These are phyloP conservation scores for Boletales sp. DNA, from an alignment of 768 basidiomycete genomes.

Conservation along the genomic window DNA sequence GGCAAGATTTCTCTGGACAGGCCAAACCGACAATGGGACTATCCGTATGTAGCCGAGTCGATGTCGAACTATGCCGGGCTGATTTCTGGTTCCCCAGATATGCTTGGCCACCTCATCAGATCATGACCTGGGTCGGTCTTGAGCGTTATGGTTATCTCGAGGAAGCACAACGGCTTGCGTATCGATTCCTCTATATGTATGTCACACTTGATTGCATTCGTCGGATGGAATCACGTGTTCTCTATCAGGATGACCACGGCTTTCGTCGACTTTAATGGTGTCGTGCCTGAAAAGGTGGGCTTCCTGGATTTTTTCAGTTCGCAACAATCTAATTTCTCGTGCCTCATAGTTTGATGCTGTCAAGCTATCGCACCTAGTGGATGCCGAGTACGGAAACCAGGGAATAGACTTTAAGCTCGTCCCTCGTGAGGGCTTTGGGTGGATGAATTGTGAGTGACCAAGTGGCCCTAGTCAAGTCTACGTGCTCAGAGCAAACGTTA, in stretches of 20 bases:
- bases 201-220: slow-evolving; percentile 47
- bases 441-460: slow-evolving; percentile 82
- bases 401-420: slow-evolving; percentile 98
- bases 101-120: slow-evolving; percentile 95
- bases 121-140: slow-evolving; percentile 97
- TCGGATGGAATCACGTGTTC: slow-evolving; percentile 1
- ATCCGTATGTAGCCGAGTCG: slow-evolving; percentile 60
- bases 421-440: slow-evolving; percentile 95
- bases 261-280: slow-evolving; percentile 95
- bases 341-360: slow-evolving; percentile 84
- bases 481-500: slow-evolving; percentile 27
- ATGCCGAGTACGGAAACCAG: slow-evolving; percentile 95
- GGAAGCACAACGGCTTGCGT: slow-evolving; percentile 89
- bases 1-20: slow-evolving; percentile 94
- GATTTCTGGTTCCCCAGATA: slow-evolving; percentile 41
- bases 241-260: slow-evolving; percentile 81
- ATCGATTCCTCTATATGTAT: slow-evolving; percentile 99
- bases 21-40: slow-evolving; percentile 99
- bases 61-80: slow-evolving; percentile 4
- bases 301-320: background rate
- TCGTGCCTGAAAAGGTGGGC: slow-evolving; percentile 89
- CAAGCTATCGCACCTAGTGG: slow-evolving; percentile 90
- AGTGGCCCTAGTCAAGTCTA: background rate
- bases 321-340: slow-evolving; percentile 1
- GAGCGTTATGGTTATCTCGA: slow-evolving; percentile 95